phyloP scores from a whole-genome alignment of 495 filamentous ascomycete species.

The Podospora sp. region DNA sequence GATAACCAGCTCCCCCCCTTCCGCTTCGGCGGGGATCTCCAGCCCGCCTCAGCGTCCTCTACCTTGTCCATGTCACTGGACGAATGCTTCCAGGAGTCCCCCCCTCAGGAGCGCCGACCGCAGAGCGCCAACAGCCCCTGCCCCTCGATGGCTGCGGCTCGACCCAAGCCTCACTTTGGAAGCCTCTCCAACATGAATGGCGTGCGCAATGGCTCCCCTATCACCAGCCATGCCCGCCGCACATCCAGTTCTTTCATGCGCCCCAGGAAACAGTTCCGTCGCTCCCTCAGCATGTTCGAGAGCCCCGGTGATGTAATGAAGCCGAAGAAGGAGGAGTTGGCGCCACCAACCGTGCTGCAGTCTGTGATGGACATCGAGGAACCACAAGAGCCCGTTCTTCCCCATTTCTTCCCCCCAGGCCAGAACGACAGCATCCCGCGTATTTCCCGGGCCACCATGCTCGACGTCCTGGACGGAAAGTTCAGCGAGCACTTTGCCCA shows the following conservation, averaged over 20 bases:
- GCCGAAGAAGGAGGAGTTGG: conserved; percentile 58
- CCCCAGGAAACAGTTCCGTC: conserved; percentile 82
- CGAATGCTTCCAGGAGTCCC: conserved; percentile 80
- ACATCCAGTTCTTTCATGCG: conserved; percentile 71
- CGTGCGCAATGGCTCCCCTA: conserved; percentile 70
- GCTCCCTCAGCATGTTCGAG: conserved; percentile 97
- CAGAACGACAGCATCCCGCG: conserved; percentile 83
- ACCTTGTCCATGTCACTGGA: conserved; percentile 66
- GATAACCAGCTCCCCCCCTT: conserved; percentile 73
- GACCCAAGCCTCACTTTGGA: conserved; percentile 63
- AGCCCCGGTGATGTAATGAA: conserved; percentile 84
- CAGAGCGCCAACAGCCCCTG: conserved; percentile 59
- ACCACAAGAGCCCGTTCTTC: conserved; percentile 69
- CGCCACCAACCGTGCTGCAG: conserved; percentile 56
- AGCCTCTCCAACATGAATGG: conserved; percentile 46
- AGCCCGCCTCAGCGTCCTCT: conserved; percentile 31
- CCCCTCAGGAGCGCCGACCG: conserved; percentile 67
- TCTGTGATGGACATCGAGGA: conserved; percentile 76
- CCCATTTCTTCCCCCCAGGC: conserved; percentile 81
- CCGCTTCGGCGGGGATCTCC: conserved; percentile 67
- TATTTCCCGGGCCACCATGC: conserved; percentile 76
- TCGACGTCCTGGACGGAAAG: conserved; percentile 84
- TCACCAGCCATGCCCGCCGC: conserved; percentile 68
- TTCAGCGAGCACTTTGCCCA: conserved; percentile 73
- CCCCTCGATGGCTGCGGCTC: conserved; percentile 52